Evolutionary conservation across 805 yeast species (phyloP).

Genomic region (Ogataea methanolica): DNA sequence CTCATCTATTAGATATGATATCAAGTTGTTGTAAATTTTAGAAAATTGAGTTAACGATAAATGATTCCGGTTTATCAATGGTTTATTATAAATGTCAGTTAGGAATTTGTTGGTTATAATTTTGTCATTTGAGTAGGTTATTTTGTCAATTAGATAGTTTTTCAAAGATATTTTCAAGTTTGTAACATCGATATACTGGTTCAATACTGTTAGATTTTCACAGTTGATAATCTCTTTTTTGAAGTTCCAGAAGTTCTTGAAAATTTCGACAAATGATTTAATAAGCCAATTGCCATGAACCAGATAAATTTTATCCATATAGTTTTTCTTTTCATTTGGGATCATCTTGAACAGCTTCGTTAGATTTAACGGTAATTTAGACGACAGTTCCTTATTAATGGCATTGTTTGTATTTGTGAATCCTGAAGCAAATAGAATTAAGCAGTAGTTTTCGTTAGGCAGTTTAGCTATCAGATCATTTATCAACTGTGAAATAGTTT

Average conservation of each 20-base stretch:
- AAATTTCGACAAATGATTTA: conserved; percentile 67
- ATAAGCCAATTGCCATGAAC: conserved; percentile 93
- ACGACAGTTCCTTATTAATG: not conserved
- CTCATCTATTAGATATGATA: conserved; percentile 26
- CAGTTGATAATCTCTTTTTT: conserved; percentile 29
- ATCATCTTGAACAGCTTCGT: conserved; percentile 48
- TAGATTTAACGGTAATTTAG: conserved; percentile 27
- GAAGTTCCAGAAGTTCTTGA: conserved; percentile 47
- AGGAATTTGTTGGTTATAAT: conserved; percentile 47
- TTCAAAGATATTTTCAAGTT: conserved; percentile 68
- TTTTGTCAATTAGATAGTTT: conserved; percentile 52
- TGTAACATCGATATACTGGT: conserved; percentile 67
- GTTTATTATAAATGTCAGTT: conserved; percentile 27
- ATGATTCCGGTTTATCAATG: conserved; percentile 20
- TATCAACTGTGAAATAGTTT: conserved; percentile 47
- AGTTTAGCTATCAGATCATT: conserved; percentile 50
- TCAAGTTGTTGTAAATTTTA: conserved; percentile 30
- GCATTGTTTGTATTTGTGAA: conserved; percentile 33
- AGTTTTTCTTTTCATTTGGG: conserved; percentile 49
- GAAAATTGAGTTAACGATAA: conserved; percentile 28
- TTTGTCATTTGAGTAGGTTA: conserved; percentile 53
- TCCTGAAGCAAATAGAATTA: conserved; percentile 81
- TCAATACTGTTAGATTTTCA: conserved; percentile 30
- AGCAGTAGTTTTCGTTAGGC: conserved; percentile 59
- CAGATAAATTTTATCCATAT: conserved; percentile 59